These are phyloP conservation scores for Puccinia brachypodii DNA, from an alignment of 1,284 basidiomycete species.

Conservation along the genomic window DNA sequence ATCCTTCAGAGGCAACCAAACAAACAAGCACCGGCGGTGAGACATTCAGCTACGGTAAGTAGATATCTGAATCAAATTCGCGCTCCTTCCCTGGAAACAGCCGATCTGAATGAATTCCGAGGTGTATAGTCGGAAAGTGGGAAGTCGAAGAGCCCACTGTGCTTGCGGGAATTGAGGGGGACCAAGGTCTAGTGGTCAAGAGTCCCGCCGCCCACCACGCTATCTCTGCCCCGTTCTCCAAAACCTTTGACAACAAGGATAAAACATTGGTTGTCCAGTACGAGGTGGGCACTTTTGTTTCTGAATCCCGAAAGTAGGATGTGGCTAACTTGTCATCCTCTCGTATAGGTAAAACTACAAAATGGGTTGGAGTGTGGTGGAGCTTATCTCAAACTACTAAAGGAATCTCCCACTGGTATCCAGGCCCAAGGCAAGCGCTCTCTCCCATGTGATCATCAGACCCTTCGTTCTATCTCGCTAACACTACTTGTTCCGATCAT, in stretches of 20 bases:
- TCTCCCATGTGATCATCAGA: constrained; percentile 55
- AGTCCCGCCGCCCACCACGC: constrained; percentile 92
- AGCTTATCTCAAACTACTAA: constrained; percentile 95
- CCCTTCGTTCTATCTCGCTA: neutral
- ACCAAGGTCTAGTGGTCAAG: constrained; percentile 61
- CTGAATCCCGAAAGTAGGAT: neutral
- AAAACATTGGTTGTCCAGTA: constrained; percentile 96
- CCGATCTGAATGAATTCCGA: constrained; percentile 55
- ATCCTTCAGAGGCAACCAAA: constrained; percentile 93
- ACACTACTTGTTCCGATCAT: neutral
- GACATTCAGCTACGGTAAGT: constrained; percentile 46
- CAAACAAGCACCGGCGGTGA: constrained; percentile 82
- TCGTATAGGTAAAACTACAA: constrained; percentile 79
- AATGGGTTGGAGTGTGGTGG: constrained; percentile 99
- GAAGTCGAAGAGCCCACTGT: constrained; percentile 85
- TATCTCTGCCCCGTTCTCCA: constrained; percentile 85
- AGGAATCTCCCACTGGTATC: constrained; percentile 55
- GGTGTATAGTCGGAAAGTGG: constrained; percentile 97
- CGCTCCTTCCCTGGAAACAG: neutral
- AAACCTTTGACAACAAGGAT: constrained; percentile 72
- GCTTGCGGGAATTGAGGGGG: constrained; percentile 60
- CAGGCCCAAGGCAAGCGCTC: constrained; percentile 44
- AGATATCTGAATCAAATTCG: neutral
- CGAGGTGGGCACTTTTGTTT: constrained; percentile 61
- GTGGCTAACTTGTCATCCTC: neutral